Conservation (phyloP, 768 basidiomycete genomes). For the Russula sp. region DNA sequence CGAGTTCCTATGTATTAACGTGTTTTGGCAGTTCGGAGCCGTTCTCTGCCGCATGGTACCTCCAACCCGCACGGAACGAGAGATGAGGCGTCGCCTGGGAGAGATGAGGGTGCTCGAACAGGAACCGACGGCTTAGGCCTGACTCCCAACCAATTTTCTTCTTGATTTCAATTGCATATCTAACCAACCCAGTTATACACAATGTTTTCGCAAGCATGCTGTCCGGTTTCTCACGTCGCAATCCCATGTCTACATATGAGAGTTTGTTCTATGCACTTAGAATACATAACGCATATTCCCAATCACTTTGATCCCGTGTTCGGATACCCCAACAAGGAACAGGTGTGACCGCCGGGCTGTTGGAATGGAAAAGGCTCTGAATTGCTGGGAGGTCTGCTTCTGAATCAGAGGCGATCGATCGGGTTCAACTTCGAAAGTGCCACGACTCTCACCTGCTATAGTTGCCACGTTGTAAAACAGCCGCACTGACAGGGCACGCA, state of each 20-base stretch:
- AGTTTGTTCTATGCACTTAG: slow-evolving; percentile 32
- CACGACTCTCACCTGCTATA: slow-evolving; percentile 27
- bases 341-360: slow-evolving; percentile 42
- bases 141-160: slow-evolving; percentile 36
- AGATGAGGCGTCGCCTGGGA: slow-evolving; percentile 77
- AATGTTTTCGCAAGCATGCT: slow-evolving; percentile 10
- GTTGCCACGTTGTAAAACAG: slow-evolving; percentile 41
- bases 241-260: neutral
- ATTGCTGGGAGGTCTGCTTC: slow-evolving; percentile 13
- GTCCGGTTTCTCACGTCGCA: slow-evolving; percentile 20
- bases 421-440: neutral
- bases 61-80: slow-evolving; percentile 86
- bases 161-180: slow-evolving; percentile 7
- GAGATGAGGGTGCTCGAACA: slow-evolving; percentile 75
- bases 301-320: slow-evolving; percentile 43
- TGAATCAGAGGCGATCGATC: neutral
- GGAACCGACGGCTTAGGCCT: slow-evolving; percentile 49
- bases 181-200: slow-evolving; percentile 4
- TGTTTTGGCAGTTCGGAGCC: slow-evolving; percentile 55
- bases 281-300: slow-evolving; percentile 58
- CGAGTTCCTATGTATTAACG: neutral
- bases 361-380: slow-evolving; percentile 14
- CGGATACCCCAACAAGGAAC: slow-evolving; percentile 56
- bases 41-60: slow-evolving; percentile 76
- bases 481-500: slow-evolving; percentile 43